phyloP scores from a whole-genome alignment of 345 rosid genomes.

The Stellera chamaejasme region DNA sequence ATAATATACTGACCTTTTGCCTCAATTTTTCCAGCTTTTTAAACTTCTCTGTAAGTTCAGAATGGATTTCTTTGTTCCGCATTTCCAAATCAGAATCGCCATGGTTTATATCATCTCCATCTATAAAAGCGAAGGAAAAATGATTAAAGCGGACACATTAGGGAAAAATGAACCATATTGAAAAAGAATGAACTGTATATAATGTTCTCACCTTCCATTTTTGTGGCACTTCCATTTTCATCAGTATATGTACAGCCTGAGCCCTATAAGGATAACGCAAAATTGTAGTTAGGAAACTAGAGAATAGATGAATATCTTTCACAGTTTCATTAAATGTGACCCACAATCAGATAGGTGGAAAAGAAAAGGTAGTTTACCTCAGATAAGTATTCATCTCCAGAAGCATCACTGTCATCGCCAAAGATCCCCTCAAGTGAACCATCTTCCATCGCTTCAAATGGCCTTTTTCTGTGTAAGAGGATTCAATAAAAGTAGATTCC shows the following conservation, averaged over 20 bases:
- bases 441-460: constrained; percentile 30
- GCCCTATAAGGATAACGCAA: constrained; percentile 32
- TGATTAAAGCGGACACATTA: constrained; percentile 1
- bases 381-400: constrained; percentile 53
- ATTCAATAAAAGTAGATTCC: too few relatives aligned
- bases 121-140: constrained; percentile 5
- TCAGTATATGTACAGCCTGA: constrained; percentile 10
- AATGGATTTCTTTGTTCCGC: constrained; percentile 35
- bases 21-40: constrained; percentile 45
- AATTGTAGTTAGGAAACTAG: constrained; percentile 1
- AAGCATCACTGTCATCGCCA: constrained; percentile 32
- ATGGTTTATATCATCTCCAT: constrained; percentile 26
- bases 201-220: constrained; percentile 27
- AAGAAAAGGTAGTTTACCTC: constrained; percentile 39
- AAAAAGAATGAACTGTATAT: neutral
- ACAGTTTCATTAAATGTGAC: too few relatives aligned
- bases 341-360: too few relatives aligned
- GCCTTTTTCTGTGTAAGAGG: constrained; percentile 25
- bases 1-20: constrained; percentile 38
- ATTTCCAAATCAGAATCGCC: constrained; percentile 19
- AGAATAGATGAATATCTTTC: too few relatives aligned
- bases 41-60: constrained; percentile 39
- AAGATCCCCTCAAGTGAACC: constrained; percentile 44
- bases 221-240: constrained; percentile 19
- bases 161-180: neutral